Percentiles rank a stretch among this genome's conserved stretches.
Conservation (phyloP, 176 grass and related monocot species). For the Cenchrus americanus region DNA sequence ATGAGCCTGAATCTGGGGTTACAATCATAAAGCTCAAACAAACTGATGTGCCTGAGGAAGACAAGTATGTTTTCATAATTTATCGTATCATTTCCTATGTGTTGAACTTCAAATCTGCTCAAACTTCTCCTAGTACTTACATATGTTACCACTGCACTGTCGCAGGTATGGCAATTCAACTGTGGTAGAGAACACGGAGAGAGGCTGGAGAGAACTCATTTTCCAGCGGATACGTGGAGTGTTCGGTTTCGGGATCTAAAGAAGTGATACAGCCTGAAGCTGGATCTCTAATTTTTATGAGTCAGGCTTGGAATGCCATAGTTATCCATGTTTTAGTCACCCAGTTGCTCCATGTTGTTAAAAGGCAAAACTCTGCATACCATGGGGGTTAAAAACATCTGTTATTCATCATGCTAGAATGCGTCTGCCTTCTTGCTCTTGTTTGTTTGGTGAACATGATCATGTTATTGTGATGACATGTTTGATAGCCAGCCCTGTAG, state of each 20-base stretch:
- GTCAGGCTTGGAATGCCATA: slow-evolving; percentile 6
- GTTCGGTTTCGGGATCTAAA: slow-evolving; percentile 92
- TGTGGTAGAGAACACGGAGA: slow-evolving; percentile 95
- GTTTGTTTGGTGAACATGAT: not conserved
- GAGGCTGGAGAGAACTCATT: slow-evolving; percentile 92
- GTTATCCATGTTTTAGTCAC: slow-evolving; percentile 23
- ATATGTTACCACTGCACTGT: not conserved
- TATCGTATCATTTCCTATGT: not conserved
- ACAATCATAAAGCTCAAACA: slow-evolving; percentile 91
- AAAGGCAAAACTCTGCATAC: slow-evolving; percentile 24
- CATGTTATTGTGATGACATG: not conserved
- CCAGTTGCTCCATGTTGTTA: slow-evolving; percentile 5
- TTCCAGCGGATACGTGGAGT: slow-evolving; percentile 94
- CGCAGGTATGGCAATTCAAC: slow-evolving; percentile 88
- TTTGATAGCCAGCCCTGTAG: not conserved
- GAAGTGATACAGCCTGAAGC: not conserved
- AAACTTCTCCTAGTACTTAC: not conserved
- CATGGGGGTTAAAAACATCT: slow-evolving; percentile 21
- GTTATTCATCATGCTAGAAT: not conserved
- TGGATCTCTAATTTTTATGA: slow-evolving; percentile 41
- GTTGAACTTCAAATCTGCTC: not conserved
- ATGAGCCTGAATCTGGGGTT: slow-evolving; percentile 83
- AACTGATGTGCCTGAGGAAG: slow-evolving; percentile 93
- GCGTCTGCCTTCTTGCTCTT: not conserved
- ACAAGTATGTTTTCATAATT: slow-evolving; percentile 60